Percentiles rank a stretch among this genome's conserved stretches.
Conservation (phyloP, 331 rosid species). For the Acacia concinna region DNA sequence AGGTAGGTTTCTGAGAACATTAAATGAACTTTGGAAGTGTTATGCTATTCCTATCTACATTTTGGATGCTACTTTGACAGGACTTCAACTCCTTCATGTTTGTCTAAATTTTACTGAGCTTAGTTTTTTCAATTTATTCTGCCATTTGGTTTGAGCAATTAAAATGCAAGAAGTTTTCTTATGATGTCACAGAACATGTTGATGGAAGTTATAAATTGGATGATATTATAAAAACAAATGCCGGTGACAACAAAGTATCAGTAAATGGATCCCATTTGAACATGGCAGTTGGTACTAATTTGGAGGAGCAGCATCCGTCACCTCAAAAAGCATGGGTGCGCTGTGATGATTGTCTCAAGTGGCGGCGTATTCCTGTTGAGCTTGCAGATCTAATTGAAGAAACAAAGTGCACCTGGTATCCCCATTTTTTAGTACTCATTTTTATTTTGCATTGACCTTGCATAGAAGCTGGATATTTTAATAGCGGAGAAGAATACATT, state of each 20-base stretch:
- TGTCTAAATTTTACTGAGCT: conserved; percentile 12
- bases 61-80: conserved; percentile 15
- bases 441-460: conserved; percentile 25
- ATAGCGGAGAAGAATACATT: conserved; percentile 25
- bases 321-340: conserved; percentile 87
- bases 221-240: conserved; percentile 36
- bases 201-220: conserved; percentile 53
- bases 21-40: neutral
- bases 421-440: conserved; percentile 22
- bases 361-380: conserved; percentile 91
- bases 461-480: conserved; percentile 8
- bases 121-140: conserved; percentile 23
- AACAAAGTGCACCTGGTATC: conserved; percentile 82
- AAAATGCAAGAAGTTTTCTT: conserved; percentile 13
- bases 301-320: conserved; percentile 55
- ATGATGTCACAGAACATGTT: conserved; percentile 34
- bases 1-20: conserved; percentile 48
- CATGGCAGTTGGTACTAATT: conserved; percentile 41
- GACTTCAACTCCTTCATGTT: conserved; percentile 17
- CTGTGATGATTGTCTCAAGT: conserved; percentile 90
- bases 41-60: conserved; percentile 8
- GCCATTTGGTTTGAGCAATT: conserved; percentile 23
- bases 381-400: conserved; percentile 84
- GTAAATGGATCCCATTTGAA: conserved; percentile 40
- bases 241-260: conserved; percentile 38